Evolutionary conservation across 23 red algal species (phyloP), one percentile per base, ranked within the genome.

Genomic region (Gracilaria domingensis): DNA sequence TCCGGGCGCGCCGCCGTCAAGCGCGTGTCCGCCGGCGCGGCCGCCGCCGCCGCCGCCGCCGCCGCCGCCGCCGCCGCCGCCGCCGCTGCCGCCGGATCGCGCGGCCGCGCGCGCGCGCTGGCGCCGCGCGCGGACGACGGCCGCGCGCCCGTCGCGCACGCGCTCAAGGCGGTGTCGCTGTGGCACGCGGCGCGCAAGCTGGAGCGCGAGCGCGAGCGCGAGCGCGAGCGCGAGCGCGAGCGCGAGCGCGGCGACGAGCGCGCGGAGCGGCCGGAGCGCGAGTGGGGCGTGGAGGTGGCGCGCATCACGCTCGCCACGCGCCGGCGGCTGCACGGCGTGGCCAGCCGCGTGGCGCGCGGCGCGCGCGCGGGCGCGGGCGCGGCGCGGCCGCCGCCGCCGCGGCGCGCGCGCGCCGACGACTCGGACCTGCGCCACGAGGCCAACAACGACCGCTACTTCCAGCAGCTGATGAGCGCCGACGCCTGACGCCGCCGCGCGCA

Each of bases 401-500:
- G n/a, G n/a, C n/a, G n/a, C n/a, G 56, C 56, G 56, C 61, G 60
- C 59, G 39, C 5, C 53, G 82, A 86, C 20, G 34, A 45, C 12
- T 67, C 61, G n/a, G 82, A 86, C 40, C 56, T 84, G n/a, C n/a
- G n/a, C 8, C 42, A 51, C 26, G 80, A 84, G 55, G 40, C 54
- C 11, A 84, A 84, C 39, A 36, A 86, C 50, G 82, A 86, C 50
- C 45, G 45, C 24, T 86, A 86, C 65, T 86, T 86, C 32, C 62
- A 67, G 82, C 36, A 86, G 32, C 82, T 86, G 24, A 86, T 86
- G 82, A 69, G 26, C 26, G 26, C 64, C 23, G 64, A 69, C 7
- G 4, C 32, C 16, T 69, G 64, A 69, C 16, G 55, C n/a, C 7
- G 14, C 4, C n/a, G 55, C 59, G 14, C 59, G 56, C 56, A 18